Percentiles rank a stretch among this genome's conserved stretches.
These are phyloP conservation scores for Dispira parvispora DNA, from an alignment of 192 early-diverging fungal species.

Conservation along the genomic window DNA sequence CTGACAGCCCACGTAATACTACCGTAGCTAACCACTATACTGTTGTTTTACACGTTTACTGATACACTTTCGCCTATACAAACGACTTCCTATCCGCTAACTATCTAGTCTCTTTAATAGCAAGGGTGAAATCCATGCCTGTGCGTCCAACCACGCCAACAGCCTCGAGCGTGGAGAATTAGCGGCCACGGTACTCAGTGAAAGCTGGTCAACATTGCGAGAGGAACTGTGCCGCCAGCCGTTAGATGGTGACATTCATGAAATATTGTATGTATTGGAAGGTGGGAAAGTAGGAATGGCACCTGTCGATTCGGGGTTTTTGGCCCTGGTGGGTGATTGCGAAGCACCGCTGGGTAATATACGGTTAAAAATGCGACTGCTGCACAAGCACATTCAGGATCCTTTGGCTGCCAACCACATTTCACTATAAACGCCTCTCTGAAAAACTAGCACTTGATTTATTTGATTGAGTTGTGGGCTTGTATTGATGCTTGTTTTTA, in stretches of 20 bases:
- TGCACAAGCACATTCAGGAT: slow-evolving; percentile 7
- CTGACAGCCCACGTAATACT: background rate
- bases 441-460: no score
- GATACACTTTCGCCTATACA: background rate
- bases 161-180: background rate
- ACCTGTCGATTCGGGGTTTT: background rate
- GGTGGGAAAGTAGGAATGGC: background rate
- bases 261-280: background rate
- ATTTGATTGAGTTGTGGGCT: no score
- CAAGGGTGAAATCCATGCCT: slow-evolving; percentile 8
- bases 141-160: slow-evolving; percentile 9
- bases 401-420: slow-evolving; percentile 1
- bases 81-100: background rate
- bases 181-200: slow-evolving; percentile 2
- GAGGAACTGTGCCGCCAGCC: background rate
- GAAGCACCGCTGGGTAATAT: slow-evolving; percentile 5
- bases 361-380: slow-evolving; percentile 2
- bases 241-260: background rate
- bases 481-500: no score
- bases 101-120: background rate
- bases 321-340: background rate
- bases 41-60: background rate
- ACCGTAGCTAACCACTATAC: background rate
- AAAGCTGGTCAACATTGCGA: background rate
- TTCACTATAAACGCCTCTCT: no score